Percentiles rank a stretch among this genome's conserved stretches.
These are phyloP conservation scores for Quercus parvula DNA, from an alignment of 306 rosid species.

Conservation along the genomic window DNA sequence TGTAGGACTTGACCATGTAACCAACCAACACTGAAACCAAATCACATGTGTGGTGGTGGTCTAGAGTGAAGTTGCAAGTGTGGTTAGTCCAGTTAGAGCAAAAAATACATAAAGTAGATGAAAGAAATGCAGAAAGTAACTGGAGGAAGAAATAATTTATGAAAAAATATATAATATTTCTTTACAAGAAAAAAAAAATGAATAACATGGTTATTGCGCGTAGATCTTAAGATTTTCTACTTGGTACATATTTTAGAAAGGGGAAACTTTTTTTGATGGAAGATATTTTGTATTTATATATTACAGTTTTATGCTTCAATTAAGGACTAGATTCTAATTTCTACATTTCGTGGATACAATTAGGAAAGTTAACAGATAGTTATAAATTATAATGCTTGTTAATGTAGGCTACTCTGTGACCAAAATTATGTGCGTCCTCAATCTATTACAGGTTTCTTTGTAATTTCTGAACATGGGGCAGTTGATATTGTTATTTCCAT, in stretches of 20 bases:
- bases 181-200: background rate
- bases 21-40: too few relatives aligned
- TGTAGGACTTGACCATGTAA: too few relatives aligned
- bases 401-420: background rate
- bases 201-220: background rate
- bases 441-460: background rate
- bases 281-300: background rate
- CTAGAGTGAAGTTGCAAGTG: too few relatives aligned
- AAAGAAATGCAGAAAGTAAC: background rate
- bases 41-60: too few relatives aligned
- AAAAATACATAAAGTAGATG: background rate
- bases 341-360: background rate
- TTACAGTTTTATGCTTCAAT: background rate
- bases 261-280: slow-evolving; percentile 4
- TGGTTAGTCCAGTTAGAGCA: background rate
- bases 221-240: background rate
- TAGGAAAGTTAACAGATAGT: background rate
- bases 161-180: background rate
- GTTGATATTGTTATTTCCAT: background rate
- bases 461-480: slow-evolving; percentile 1
- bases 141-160: background rate
- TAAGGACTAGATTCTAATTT: background rate
- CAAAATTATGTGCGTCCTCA: background rate
- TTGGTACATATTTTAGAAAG: background rate
- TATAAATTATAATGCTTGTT: background rate